Percentiles rank a stretch among this genome's conserved stretches.
Evolutionary conservation across 441 rosid genomes (phyloP).

Genomic region (Pelargonium myrrhifolium): DNA sequence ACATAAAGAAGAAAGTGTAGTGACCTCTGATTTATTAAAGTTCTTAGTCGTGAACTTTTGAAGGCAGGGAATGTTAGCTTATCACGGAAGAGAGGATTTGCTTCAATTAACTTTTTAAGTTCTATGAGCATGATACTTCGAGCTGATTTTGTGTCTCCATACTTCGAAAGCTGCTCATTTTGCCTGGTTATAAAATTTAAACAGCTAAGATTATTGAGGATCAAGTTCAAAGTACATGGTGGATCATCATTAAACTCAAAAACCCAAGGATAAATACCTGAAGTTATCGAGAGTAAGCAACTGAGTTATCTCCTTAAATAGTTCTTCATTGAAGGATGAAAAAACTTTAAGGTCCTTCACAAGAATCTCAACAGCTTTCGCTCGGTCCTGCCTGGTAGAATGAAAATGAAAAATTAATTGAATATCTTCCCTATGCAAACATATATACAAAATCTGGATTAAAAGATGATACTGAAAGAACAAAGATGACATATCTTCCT

Average conservation of each 20-base stretch:
- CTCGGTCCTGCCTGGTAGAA: conserved; percentile 53
- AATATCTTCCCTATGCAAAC: not conserved
- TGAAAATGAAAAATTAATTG: not conserved
- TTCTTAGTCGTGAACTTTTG: conserved; percentile 67
- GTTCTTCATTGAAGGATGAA: conserved; percentile 69
- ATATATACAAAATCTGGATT: not conserved
- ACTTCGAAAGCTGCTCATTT: conserved; percentile 70
- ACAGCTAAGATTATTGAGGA: not conserved
- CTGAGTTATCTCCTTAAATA: conserved; percentile 78
- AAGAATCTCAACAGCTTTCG: conserved; percentile 65
- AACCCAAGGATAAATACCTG: conserved; percentile 33
- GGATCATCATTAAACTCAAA: not conserved
- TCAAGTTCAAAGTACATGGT: conserved; percentile 5
- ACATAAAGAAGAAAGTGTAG: not conserved
- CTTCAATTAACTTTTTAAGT: conserved; percentile 73
- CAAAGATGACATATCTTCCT: not conserved
- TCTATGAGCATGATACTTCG: conserved; percentile 72
- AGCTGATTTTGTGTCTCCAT: conserved; percentile 72
- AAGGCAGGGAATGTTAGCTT: conserved; percentile 73
- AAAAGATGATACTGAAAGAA: not conserved
- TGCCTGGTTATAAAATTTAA: conserved; percentile 31
- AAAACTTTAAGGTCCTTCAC: conserved; percentile 78
- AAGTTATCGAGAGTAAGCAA: conserved; percentile 66
- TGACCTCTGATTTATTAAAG: conserved; percentile 75
- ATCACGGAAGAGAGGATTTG: conserved; percentile 77